Evolutionary conservation across 176 grass and related monocot genomes (phyloP), one percentile per base, ranked within the genome.

Genomic region (Poa pratensis): DNA sequence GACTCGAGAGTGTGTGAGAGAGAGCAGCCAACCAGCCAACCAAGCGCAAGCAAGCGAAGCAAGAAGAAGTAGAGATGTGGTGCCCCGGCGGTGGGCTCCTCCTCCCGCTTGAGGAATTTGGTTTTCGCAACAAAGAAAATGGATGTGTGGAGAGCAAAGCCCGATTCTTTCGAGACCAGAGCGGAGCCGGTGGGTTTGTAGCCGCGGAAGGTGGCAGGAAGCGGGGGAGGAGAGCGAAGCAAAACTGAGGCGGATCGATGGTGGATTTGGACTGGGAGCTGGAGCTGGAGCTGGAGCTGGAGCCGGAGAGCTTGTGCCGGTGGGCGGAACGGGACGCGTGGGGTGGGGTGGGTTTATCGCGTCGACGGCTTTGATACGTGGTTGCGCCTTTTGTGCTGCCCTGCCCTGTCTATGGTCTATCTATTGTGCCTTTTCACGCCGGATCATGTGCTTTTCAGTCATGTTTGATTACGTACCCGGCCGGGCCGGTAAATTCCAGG

Each of bases 321-420:
- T 15, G 64, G 14, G 64, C 66, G 23, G 54, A 20, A 39, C 42
- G 72, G 46, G 75, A 89, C 75, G 83, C 86, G 86, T 92, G 80
- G 59, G 48, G 13, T 49, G 43, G 43, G 43, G 43, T 46, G 74
- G 55, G 54, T 59, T 78, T 2, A 30, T 28, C 10, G 43, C 70
- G 50, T 43, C 32, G 14, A 26, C 71, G 10, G 2, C 10, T 10
- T 14, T 82, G 90, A 89, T 89, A 89, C 86, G 90, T 86, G 59
- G 55, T 43, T 48, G 83, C 22, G 73, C 75, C 40, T 92, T 92
- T 86, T 76, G 49, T 34, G 27, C 5, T 30, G 53, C 22, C 22
- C 26, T 6, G 32, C 1, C 7, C 6, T 67, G 6, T 48, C 40
- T 46, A 17, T 8, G 12, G 48, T 15, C 46, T 13, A 49, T 22